Percentiles rank a stretch among this genome's conserved stretches.
phyloP scores from a whole-genome alignment of 768 basidiomycete genomes.

The Agrocybe chaxingu region DNA sequence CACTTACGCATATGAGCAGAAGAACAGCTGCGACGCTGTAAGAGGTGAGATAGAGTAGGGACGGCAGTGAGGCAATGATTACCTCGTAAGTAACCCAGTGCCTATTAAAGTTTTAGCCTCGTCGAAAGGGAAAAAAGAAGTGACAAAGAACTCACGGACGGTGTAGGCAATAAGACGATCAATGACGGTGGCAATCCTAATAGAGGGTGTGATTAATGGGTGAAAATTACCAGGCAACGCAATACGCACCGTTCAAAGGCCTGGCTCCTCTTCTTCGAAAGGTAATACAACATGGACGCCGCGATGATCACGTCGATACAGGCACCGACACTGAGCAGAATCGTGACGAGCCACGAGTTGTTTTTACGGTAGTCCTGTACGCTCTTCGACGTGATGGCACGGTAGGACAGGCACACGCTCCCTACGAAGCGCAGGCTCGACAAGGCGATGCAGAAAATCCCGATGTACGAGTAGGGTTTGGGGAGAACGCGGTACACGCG shows the following conservation, averaged over 20 bases:
- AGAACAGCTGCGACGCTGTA: slow-evolving; percentile 12
- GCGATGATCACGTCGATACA: slow-evolving; percentile 26
- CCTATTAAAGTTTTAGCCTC: slow-evolving; percentile 6
- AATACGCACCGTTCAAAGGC: slow-evolving; percentile 15
- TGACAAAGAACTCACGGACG: slow-evolving; percentile 18
- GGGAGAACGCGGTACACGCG: slow-evolving; percentile 24
- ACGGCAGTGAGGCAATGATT: not conserved
- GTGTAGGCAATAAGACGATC: slow-evolving; percentile 26
- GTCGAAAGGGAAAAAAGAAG: not conserved
- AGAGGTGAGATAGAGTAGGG: not conserved
- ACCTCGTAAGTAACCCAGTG: slow-evolving; percentile 24
- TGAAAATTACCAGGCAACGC: not conserved
- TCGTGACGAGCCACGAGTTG: slow-evolving; percentile 24
- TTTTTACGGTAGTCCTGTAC: slow-evolving; percentile 13
- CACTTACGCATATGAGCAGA: slow-evolving; percentile 19
- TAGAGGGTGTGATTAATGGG: not conserved
- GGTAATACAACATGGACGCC: slow-evolving; percentile 23
- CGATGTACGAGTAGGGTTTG: slow-evolving; percentile 19
- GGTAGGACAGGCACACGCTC: slow-evolving; percentile 16
- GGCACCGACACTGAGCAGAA: slow-evolving; percentile 19
- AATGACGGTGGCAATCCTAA: slow-evolving; percentile 21
- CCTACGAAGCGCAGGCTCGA: slow-evolving; percentile 20
- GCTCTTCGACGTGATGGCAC: slow-evolving; percentile 13
- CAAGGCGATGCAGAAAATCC: slow-evolving; percentile 19
- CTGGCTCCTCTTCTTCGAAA: slow-evolving; percentile 14